Evolutionary conservation across 768 basidiomycete species (phyloP), one percentile per base, ranked within the genome.

Genomic region (Panus rudis): DNA sequence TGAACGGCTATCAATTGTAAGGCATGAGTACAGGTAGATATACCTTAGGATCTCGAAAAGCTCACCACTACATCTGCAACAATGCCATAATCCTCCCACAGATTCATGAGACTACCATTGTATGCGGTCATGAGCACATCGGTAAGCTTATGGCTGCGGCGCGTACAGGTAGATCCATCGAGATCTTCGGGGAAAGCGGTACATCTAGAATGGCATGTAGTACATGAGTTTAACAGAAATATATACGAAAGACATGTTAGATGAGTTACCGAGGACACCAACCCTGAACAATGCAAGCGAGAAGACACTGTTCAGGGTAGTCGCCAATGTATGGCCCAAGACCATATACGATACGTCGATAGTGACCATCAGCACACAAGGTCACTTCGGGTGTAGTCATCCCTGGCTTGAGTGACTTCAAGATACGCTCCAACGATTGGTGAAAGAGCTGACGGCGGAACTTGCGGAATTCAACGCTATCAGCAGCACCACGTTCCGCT

Each of bases 261-360:
- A 20, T 30, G 17, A 48, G 51, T 19, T 31, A 53, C 53, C 23
- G 49, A n/a, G 48, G 23, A 34, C 56, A 58, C 56, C 56, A 58
- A 0, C 52, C 47, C 22, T 53, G 47, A 4, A 57, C 52, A 33
- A 55, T 52, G 16, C 43, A 26, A 3, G 53, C 50, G 0, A 58
- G 25, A 8, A 50, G 28, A 0, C 54, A 54, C 38, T 64, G 63
- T 37, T 64, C 62, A 6, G 57, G 59, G 43, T 64, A 64, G 37
- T 64, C 60, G 0, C 59, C 60, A 39, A 63, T 61, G 28, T 54
- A 63, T 0, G 58, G 53, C 0, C 56, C 61, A 11, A 65, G 25
- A 12, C 45, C 52, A 43, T 56, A 62, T 3, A 65, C 52, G 1
- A 48, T 52, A 1, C 50, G 42, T 1, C 55, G 52, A 45, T 42